Evolutionary conservation across 129 eudicot genomes (phyloP).

Genomic region (Dittrichia graveolens): DNA sequence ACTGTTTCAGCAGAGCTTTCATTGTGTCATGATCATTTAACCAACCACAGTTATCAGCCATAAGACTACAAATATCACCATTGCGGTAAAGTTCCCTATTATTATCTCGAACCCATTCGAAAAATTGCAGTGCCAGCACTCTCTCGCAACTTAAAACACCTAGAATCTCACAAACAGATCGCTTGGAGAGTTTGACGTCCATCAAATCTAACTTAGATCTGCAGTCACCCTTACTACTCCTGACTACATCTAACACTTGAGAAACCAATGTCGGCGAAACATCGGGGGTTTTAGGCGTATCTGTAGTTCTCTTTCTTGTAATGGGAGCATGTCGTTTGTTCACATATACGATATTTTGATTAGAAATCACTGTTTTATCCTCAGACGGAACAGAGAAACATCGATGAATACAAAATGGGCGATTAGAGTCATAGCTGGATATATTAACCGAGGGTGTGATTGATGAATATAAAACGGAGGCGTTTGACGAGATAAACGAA

Average conservation of each 20-base stretch:
- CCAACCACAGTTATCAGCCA: constrained; percentile 68
- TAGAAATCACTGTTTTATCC: neutral
- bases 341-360: constrained; percentile 16
- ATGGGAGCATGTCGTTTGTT: neutral
- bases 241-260: constrained; percentile 49
- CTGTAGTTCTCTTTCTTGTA: neutral
- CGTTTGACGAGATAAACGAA: constrained; percentile 18
- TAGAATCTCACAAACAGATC: constrained; percentile 48
- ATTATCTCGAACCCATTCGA: constrained; percentile 52
- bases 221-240: constrained; percentile 43
- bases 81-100: constrained; percentile 36
- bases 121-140: constrained; percentile 53
- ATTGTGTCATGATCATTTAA: constrained; percentile 59
- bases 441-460: neutral
- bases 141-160: constrained; percentile 48
- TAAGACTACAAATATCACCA: constrained; percentile 59
- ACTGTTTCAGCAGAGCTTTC: constrained; percentile 47
- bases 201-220: constrained; percentile 36
- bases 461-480: neutral
- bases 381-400: constrained; percentile 1
- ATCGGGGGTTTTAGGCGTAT: neutral
- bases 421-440: neutral
- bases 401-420: neutral
- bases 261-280: constrained; percentile 32
- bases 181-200: constrained; percentile 29